phyloP scores from a whole-genome alignment of 495 filamentous ascomycete species.

The Talaromyces ruber region DNA sequence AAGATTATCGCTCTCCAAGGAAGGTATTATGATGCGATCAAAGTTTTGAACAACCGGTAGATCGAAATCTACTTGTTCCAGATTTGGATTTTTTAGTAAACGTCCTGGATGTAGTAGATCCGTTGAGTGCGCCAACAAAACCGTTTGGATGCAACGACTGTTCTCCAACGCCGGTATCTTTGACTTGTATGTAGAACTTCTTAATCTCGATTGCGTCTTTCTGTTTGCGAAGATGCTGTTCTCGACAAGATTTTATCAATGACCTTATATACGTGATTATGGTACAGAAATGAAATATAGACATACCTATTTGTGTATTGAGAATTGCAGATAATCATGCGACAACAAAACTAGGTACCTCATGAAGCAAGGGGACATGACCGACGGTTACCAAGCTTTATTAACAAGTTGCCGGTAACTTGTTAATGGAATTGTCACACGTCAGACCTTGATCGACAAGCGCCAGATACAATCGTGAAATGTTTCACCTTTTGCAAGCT shows the following conservation, averaged over 20 bases:
- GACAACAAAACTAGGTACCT: not conserved
- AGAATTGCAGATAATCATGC: not conserved
- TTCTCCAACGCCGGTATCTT: not conserved
- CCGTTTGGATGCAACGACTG: not conserved
- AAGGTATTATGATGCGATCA: not conserved
- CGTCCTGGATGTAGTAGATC: not conserved
- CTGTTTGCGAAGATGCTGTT: too few species aligned
- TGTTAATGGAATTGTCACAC: not conserved
- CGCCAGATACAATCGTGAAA: not conserved
- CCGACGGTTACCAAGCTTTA: not conserved
- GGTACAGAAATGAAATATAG: not conserved
- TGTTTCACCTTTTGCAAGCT: not conserved
- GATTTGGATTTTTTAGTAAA: not conserved
- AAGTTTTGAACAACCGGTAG: not conserved
- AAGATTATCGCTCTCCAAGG: slow-evolving; percentile 1
- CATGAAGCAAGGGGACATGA: not conserved
- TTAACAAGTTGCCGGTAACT: not conserved
- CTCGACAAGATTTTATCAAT: not conserved
- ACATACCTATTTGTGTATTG: not conserved
- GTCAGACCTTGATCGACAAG: not conserved
- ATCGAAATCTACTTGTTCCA: not conserved
- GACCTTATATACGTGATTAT: not conserved
- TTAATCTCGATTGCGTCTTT: not conserved
- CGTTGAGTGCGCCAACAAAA: not conserved
- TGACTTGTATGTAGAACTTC: not conserved